Base-by-base conservation (phyloP, 352 stramenopile genomes). In the Pythium guiyangense region DNA sequence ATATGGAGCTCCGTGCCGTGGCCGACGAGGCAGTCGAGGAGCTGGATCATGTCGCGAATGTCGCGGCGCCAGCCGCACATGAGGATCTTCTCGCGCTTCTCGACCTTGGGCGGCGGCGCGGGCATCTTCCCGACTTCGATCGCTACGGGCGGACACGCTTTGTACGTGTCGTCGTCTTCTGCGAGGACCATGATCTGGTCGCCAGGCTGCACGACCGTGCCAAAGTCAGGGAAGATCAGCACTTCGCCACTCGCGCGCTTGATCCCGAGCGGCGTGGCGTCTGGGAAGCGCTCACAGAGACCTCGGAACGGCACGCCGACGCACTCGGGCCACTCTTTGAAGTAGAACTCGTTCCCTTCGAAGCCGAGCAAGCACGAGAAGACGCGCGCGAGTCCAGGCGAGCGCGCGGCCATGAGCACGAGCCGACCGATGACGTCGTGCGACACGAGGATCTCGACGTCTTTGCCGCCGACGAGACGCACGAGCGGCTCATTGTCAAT, bases 31-130 rank as follows among this genome's bases (percentile, higher is more conserved):
- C 79, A 72, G 61, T 96, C 84, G 3, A 96, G 75, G 20, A 94
- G 52, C 31, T 75, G 65, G 47, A 97, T 91, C 74, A 96, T 94
- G 52, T 97, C 87, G 22, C 86, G 82, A 49, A 97, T 88, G 61
- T 97, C 87, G 43, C 88, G 80, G 40, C 87, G 81, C 88, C 86
- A 97, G 2, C 88, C 88, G 45, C 82, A 94, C 68, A 97, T 89
- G 26, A 97, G 59, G 57, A 96, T 88, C 18, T 69, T 70, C 48
- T 97, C 86, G 14, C 66, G 59, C n/a, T 55, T 48, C 0, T 31
- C 29, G 6, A 44, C 8, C 45, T 83, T 82, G 2, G 52, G 20
- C 29, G 60, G 48, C 0, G 64, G 49, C 3, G 42, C 40, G 14
- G 74, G 76, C 6, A 79, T 50, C 14, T 61, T 66, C 1, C 74